These are phyloP conservation scores for Dendrobium huoshanense DNA, from an alignment of 106 monocot genomes.

Conservation along the genomic window DNA sequence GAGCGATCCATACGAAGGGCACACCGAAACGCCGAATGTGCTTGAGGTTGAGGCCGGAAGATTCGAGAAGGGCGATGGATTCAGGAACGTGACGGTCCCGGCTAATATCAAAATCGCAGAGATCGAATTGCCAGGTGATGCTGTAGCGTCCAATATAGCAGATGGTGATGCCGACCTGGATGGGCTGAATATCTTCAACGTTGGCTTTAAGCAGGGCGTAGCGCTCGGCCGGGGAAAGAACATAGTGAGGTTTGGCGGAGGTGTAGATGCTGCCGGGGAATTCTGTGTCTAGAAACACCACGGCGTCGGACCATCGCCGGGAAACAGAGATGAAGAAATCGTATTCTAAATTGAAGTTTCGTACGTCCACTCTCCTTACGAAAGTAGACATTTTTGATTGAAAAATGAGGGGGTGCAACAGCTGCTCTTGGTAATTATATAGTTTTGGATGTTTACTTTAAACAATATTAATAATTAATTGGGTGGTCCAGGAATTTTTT, in stretches of 20 bases:
- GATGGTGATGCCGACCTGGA: slow-evolving; percentile 5
- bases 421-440: no score
- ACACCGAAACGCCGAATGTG: background rate
- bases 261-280: background rate
- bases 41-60: background rate
- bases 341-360: background rate
- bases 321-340: background rate
- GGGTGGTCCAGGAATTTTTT: no score
- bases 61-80: background rate
- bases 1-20: background rate
- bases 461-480: no score
- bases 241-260: background rate
- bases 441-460: no score
- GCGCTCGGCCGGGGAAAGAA: background rate
- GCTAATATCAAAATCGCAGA: background rate
- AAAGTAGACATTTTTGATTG: background rate
- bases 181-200: background rate
- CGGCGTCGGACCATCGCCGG: background rate
- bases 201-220: slow-evolving; percentile 2
- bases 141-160: no score
- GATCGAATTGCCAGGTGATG: slow-evolving; percentile 1
- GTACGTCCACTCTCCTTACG: background rate
- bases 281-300: background rate
- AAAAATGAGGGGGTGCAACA: no score
- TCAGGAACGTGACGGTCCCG: background rate